These are phyloP conservation scores for Phlebopus sp. DNA, from an alignment of 1,284 basidiomycete genomes.

Conservation along the genomic window DNA sequence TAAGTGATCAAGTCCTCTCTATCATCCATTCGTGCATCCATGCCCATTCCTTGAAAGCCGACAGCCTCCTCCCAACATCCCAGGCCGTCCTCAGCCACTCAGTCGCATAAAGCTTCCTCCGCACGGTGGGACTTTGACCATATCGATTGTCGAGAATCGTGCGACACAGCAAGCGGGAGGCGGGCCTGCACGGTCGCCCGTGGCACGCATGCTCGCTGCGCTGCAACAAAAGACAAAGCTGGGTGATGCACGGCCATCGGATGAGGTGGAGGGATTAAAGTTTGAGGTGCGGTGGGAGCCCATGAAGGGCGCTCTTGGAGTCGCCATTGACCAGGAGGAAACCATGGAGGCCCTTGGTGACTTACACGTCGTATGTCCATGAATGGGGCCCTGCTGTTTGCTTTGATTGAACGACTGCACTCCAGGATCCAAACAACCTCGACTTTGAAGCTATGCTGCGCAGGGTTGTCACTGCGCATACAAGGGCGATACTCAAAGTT, in stretches of 20 bases:
- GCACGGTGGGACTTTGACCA: slow-evolving; percentile 52
- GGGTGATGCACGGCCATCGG: slow-evolving; percentile 52
- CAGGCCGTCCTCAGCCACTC: slow-evolving; percentile 31
- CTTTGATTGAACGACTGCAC: slow-evolving; percentile 3
- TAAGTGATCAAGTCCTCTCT: slow-evolving; percentile 36
- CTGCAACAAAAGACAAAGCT: slow-evolving; percentile 64
- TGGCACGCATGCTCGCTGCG: slow-evolving; percentile 53
- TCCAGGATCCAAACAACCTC: slow-evolving; percentile 60
- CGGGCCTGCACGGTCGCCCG: slow-evolving; percentile 47
- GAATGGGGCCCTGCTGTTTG: neutral
- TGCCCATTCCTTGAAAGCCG: slow-evolving; percentile 39
- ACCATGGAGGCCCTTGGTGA: slow-evolving; percentile 38
- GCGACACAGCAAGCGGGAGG: slow-evolving; percentile 34
- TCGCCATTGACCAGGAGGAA: slow-evolving; percentile 45
- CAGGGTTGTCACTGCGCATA: slow-evolving; percentile 58
- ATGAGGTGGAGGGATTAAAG: slow-evolving; percentile 61
- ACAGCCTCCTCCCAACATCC: slow-evolving; percentile 35
- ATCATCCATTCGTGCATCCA: slow-evolving; percentile 5
- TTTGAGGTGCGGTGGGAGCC: slow-evolving; percentile 69
- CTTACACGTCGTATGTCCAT: slow-evolving; percentile 44
- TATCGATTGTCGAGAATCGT: slow-evolving; percentile 45
- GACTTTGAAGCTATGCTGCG: slow-evolving; percentile 68
- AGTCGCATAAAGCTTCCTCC: slow-evolving; percentile 49
- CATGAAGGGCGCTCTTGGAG: slow-evolving; percentile 55
- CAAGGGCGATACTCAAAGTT: slow-evolving; percentile 52